Conservation (phyloP, 106 monocot genomes). For the Platanthera guangdongensis region DNA sequence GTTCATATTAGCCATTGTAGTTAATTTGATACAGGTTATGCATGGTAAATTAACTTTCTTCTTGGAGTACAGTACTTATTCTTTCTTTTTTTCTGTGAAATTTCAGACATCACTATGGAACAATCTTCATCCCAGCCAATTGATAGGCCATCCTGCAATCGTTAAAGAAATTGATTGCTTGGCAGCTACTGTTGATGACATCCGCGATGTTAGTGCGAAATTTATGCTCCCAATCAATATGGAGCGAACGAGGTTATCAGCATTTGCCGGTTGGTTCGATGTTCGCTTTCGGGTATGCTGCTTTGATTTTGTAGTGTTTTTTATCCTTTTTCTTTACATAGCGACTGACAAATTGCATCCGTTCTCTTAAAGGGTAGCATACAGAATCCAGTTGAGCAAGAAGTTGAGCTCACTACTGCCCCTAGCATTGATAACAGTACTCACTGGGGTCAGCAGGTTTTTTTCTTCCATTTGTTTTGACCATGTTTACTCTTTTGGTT, state of each 20-base stretch:
- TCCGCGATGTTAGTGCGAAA: slow-evolving; percentile 38
- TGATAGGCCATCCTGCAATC: slow-evolving; percentile 58
- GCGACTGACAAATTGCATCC: not conserved
- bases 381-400: slow-evolving; percentile 47
- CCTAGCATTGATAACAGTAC: slow-evolving; percentile 61
- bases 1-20: not conserved
- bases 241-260: slow-evolving; percentile 54
- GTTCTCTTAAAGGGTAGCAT: slow-evolving; percentile 47
- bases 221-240: slow-evolving; percentile 35
- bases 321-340: not conserved
- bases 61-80: not conserved
- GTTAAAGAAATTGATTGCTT: slow-evolving; percentile 91
- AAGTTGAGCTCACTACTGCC: slow-evolving; percentile 80
- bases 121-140: slow-evolving; percentile 74
- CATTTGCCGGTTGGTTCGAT: slow-evolving; percentile 97
- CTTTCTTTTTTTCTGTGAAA: not conserved
- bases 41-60: not conserved
- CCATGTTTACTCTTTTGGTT: not conserved
- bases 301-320: not conserved
- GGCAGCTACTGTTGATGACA: slow-evolving; percentile 82
- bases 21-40: not conserved
- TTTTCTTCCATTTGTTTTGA: slow-evolving; percentile 4
- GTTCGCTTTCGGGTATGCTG: slow-evolving; percentile 82
- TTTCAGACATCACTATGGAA: slow-evolving; percentile 85
- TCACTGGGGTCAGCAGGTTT: slow-evolving; percentile 99